Conservation (phyloP, 108 stramenopile species). For the Epipyxis sp. region DNA sequence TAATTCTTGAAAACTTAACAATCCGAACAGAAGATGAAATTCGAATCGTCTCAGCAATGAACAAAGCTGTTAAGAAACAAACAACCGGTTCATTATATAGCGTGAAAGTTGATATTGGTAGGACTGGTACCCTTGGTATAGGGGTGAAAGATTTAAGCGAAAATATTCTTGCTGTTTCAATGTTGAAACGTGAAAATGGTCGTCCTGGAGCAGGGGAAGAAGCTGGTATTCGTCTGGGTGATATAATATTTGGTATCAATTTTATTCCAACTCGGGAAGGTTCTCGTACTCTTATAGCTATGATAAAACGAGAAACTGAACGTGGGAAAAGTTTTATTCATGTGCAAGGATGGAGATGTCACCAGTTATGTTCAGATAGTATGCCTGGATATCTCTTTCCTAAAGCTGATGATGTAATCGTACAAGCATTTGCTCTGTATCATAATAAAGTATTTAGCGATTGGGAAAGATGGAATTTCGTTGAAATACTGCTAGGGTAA, state of each 20-base stretch:
- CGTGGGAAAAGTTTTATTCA: neutral
- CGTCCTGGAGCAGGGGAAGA: conserved; percentile 15
- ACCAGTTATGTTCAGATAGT: conserved; percentile 1
- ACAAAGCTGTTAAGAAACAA: conserved; percentile 11
- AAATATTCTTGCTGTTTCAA: conserved; percentile 1
- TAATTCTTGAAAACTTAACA: no score
- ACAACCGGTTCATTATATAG: neutral
- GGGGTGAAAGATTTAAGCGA: conserved; percentile 16
- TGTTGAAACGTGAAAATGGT: conserved; percentile 10
- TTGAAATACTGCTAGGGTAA: conserved; percentile 26
- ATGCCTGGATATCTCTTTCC: conserved; percentile 25
- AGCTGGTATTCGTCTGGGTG: conserved; percentile 27
- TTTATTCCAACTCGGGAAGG: conserved; percentile 12
- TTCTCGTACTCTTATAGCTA: neutral
- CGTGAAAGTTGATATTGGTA: neutral
- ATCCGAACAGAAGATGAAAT: conserved; percentile 9
- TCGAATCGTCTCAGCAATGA: neutral
- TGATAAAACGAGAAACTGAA: neutral
- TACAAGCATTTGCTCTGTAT: conserved; percentile 3
- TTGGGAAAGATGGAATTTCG: conserved; percentile 21
- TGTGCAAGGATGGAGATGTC: conserved; percentile 24
- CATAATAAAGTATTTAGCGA: conserved; percentile 24
- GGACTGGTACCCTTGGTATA: neutral
- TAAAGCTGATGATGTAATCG: conserved; percentile 11
- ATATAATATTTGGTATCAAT: conserved; percentile 21